Conservation (phyloP, 129 eudicot species). For the Flaveria linearis region DNA sequence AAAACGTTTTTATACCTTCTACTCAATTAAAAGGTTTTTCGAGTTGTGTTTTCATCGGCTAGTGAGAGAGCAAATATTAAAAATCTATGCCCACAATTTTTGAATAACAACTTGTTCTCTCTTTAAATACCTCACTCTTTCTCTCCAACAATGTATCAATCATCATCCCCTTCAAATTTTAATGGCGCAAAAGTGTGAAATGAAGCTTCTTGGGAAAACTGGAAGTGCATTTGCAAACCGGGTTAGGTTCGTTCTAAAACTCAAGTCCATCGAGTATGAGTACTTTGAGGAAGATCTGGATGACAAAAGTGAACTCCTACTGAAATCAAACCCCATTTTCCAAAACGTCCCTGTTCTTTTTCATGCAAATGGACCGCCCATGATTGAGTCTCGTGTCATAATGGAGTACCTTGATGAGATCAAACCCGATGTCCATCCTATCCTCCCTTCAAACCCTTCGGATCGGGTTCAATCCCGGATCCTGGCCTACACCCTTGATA, state of each 20-base stretch:
- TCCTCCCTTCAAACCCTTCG: not conserved
- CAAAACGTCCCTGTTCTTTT: not conserved
- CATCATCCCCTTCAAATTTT: not conserved
- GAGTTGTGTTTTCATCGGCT: too few species aligned
- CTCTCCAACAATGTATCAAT: not conserved
- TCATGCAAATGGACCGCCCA: not conserved
- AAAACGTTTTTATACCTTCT: too few species aligned
- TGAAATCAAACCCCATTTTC: not conserved
- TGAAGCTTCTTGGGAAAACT: not conserved
- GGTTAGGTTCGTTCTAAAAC: not conserved
- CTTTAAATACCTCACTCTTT: too few species aligned
- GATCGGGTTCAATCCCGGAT: not conserved
- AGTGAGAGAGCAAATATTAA: too few species aligned
- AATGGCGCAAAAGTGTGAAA: not conserved
- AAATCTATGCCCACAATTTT: too few species aligned
- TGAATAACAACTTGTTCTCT: too few species aligned
- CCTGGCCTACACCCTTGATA: constrained; percentile 2
- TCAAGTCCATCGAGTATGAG: not conserved
- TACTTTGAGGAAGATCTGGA: not conserved
- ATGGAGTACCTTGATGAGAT: constrained; percentile 11
- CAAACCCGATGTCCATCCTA: not conserved
- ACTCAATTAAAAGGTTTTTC: too few species aligned
- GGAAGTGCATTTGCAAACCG: not conserved
- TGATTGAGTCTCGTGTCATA: not conserved
- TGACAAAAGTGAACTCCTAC: not conserved